Conservation (phyloP, 768 basidiomycete species). For the Pseudohyphozyma bogoriensis region DNA sequence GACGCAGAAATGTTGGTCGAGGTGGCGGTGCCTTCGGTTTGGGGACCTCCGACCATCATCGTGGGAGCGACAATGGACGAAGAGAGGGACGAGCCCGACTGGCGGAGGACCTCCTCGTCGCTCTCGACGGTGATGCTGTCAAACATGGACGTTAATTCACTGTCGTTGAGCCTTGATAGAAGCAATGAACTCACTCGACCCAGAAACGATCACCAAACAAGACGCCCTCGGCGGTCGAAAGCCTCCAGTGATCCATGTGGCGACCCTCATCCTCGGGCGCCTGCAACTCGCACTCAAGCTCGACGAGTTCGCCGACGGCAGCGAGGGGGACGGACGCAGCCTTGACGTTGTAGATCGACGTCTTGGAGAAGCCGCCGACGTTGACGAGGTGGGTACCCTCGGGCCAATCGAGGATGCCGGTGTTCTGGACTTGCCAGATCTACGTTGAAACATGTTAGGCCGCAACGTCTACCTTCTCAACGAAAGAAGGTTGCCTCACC, state of each 20-base stretch:
- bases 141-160: not conserved
- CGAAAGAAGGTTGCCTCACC: too few species aligned
- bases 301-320: slow-evolving; percentile 8
- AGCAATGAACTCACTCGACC: slow-evolving; percentile 12
- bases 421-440: slow-evolving; percentile 37
- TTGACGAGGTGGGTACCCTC: slow-evolving; percentile 14
- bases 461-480: too few species aligned
- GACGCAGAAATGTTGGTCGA: not conserved
- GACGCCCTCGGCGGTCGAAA: slow-evolving; percentile 6
- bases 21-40: not conserved
- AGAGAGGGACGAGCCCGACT: slow-evolving; percentile 4
- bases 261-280: slow-evolving; percentile 22
- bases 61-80: slow-evolving; percentile 15
- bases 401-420: slow-evolving; percentile 25
- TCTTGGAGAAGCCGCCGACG: slow-evolving; percentile 29
- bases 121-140: slow-evolving; percentile 17
- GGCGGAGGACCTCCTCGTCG: slow-evolving; percentile 5
- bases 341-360: not conserved
- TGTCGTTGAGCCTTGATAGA: not conserved
- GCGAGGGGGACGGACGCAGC: not conserved
- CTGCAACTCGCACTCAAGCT: slow-evolving; percentile 21
- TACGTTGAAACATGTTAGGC: not conserved
- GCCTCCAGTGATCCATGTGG: slow-evolving; percentile 19
- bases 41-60: not conserved
- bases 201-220: slow-evolving; percentile 23